Evolutionary conservation across 2,329 filamentous ascomycete species (phyloP).

Genomic region (Apiospora arundinis): DNA sequence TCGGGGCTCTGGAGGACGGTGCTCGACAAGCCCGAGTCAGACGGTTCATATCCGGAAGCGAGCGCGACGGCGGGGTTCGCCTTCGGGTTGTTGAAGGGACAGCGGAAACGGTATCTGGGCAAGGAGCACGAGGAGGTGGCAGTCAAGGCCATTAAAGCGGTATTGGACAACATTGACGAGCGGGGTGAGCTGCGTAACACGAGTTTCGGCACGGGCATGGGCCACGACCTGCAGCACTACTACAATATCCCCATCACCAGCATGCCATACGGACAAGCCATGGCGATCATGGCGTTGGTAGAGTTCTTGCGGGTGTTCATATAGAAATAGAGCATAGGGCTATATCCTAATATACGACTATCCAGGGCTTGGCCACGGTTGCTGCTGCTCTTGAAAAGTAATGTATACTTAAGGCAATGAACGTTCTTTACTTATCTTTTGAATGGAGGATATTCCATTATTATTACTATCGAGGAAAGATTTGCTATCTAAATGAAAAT

Average conservation of each 20-base stretch:
- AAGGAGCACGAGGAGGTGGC: conserved; percentile 66
- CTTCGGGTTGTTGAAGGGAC: conserved; percentile 78
- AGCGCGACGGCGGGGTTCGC: conserved; percentile 83
- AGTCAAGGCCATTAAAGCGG: conserved; percentile 69
- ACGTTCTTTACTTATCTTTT: no score
- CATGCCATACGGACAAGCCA: conserved; percentile 86
- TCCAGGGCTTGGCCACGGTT: no score
- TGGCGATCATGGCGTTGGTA: conserved; percentile 82
- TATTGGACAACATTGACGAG: conserved; percentile 68
- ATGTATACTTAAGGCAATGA: no score
- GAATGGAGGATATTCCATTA: no score
- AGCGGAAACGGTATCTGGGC: conserved; percentile 72
- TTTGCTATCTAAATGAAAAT: no score
- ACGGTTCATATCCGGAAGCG: conserved; percentile 77
- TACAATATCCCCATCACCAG: conserved; percentile 77
- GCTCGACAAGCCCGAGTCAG: conserved; percentile 67
- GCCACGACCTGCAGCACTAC: conserved; percentile 75
- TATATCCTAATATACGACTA: no score
- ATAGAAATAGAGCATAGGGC: conserved; percentile 26
- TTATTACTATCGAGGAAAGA: no score
- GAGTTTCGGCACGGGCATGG: conserved; percentile 83
- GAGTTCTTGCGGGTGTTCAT: conserved; percentile 71
- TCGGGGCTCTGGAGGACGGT: conserved; percentile 78
- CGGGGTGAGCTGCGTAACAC: conserved; percentile 76
- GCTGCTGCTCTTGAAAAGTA: no score